phyloP scores from a whole-genome alignment of 148 eudicot species.

The Cornus suecica region DNA sequence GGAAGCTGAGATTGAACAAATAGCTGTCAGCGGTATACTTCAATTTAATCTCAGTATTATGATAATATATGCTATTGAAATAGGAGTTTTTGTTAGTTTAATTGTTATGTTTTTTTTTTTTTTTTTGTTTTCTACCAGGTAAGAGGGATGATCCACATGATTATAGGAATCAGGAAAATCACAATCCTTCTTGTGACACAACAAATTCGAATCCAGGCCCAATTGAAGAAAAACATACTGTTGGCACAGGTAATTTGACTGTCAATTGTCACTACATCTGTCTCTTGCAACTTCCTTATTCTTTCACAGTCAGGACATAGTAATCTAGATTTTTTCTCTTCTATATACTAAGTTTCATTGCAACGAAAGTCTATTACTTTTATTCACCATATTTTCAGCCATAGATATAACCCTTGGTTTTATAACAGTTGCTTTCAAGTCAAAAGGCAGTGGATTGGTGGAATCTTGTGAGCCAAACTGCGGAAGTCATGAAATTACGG shows the following conservation, averaged over 20 bases:
- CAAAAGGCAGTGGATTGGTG: conserved; percentile 16
- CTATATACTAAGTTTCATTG: too few species aligned
- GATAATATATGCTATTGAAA: neutral
- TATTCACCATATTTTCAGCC: too few species aligned
- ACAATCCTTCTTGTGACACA: conserved; percentile 7
- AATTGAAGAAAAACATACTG: conserved; percentile 10
- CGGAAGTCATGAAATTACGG: conserved; percentile 7
- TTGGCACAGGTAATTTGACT: conserved; percentile 27
- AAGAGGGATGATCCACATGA: conserved; percentile 24
- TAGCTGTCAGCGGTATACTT: conserved; percentile 11
- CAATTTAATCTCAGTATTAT: neutral
- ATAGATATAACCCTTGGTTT: neutral
- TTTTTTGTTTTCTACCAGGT: conserved; percentile 17
- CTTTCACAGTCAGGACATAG: neutral
- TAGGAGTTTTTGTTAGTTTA: neutral
- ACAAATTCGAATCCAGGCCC: neutral
- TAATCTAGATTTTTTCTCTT: too few species aligned
- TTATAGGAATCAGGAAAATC: conserved; percentile 13
- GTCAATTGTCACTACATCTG: neutral
- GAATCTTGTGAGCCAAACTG: conserved; percentile 18
- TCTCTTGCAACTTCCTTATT: neutral
- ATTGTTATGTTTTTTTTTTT: neutral
- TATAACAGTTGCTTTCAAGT: conserved; percentile 18
- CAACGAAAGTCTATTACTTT: too few species aligned
- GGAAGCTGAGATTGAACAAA: conserved; percentile 11